A percentile compares a stretch with the other conserved stretches of the same genome.
Conservation (phyloP, 805 yeast genomes). For the Zygoascus flipseniorum region DNA sequence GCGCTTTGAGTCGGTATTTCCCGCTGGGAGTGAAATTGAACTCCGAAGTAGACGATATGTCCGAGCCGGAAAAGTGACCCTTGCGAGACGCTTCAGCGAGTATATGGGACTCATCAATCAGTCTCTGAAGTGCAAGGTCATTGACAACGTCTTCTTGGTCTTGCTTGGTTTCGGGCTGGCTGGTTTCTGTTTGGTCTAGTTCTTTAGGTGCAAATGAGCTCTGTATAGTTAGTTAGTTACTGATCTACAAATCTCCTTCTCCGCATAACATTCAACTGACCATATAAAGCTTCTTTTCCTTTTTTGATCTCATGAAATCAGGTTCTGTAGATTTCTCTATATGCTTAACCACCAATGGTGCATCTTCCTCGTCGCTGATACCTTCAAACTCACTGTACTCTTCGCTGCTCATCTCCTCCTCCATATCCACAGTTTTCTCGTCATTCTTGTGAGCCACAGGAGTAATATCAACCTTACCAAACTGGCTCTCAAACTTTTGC, state of each 20-base stretch:
- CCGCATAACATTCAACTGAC: slow-evolving; percentile 6
- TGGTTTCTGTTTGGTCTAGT: slow-evolving; percentile 7
- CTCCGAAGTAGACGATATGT: slow-evolving; percentile 20
- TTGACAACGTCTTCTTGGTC: slow-evolving; percentile 49
- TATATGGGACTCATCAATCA: slow-evolving; percentile 63
- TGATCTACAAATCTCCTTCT: not conserved
- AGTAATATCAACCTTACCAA: slow-evolving; percentile 14
- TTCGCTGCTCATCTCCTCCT: not conserved
- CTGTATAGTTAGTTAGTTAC: slow-evolving; percentile 8
- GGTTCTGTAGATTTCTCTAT: slow-evolving; percentile 19
- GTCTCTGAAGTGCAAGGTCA: slow-evolving; percentile 59
- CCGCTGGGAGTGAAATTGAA: slow-evolving; percentile 31
- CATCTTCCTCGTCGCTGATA: slow-evolving; percentile 8
- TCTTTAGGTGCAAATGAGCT: slow-evolving; percentile 25
- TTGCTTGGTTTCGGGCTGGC: slow-evolving; percentile 10
- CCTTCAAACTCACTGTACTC: not conserved
- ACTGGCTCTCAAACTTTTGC: slow-evolving; percentile 29
- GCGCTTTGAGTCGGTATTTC: slow-evolving; percentile 28
- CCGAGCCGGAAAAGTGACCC: slow-evolving; percentile 27
- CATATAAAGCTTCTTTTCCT: slow-evolving; percentile 24
- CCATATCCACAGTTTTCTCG: not conserved
- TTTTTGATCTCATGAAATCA: not conserved
- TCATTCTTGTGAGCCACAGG: no score
- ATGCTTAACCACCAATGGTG: slow-evolving; percentile 28
- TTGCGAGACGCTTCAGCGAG: slow-evolving; percentile 26